These are phyloP conservation scores for Canavalia ensiformis DNA, from an alignment of 306 rosid genomes.

Conservation along the genomic window DNA sequence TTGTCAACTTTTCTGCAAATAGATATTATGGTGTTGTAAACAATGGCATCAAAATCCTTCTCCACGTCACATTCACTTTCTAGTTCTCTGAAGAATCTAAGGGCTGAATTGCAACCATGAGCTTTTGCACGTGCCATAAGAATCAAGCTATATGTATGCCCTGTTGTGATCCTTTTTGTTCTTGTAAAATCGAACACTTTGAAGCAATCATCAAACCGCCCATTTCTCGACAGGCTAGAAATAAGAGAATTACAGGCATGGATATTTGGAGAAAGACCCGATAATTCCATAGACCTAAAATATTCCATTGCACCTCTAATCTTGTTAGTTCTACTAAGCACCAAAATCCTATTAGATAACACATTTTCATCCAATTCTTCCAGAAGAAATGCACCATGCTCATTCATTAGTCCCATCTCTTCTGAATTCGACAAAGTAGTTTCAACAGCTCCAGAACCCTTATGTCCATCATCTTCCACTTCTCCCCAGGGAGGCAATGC, in stretches of 20 bases:
- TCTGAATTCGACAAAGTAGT: constrained; percentile 41
- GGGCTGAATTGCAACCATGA: constrained; percentile 62
- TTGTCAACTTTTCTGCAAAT: constrained; percentile 68
- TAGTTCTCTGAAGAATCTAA: constrained; percentile 63
- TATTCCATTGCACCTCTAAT: constrained; percentile 78
- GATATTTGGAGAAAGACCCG: constrained; percentile 71
- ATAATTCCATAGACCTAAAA: constrained; percentile 77
- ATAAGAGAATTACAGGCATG: constrained; percentile 90
- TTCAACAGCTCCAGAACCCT: constrained; percentile 36
- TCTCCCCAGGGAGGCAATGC: constrained; percentile 70
- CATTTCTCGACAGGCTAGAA: constrained; percentile 79
- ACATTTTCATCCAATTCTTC: constrained; percentile 75
- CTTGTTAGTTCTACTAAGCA: constrained; percentile 83
- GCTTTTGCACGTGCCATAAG: constrained; percentile 72
- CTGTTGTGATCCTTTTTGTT: constrained; percentile 62
- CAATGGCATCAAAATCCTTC: constrained; percentile 71
- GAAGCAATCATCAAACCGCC: constrained; percentile 65
- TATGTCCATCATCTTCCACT: constrained; percentile 39
- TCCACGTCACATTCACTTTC: constrained; percentile 55
- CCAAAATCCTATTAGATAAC: constrained; percentile 75
- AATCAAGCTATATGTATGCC: constrained; percentile 81
- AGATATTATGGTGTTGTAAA: constrained; percentile 88
- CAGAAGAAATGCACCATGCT: constrained; percentile 55
- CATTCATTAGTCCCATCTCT: constrained; percentile 47
- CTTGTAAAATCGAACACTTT: constrained; percentile 67